Conservation (phyloP, 73 alveolate species). For the Durusdinium trenchii region DNA sequence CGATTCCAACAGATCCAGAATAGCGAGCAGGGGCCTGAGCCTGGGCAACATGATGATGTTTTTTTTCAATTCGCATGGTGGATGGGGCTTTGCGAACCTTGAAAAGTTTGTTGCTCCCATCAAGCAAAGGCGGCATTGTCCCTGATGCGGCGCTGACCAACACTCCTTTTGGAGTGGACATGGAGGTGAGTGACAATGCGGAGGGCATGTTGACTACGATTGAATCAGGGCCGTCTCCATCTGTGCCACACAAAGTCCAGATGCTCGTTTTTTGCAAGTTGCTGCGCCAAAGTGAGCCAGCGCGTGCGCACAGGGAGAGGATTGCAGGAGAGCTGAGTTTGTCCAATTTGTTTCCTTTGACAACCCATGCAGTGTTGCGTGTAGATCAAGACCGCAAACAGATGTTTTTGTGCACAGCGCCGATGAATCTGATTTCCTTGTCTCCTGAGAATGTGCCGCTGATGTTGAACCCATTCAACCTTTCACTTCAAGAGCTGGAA, state of each 20-base stretch:
- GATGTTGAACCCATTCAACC: background rate
- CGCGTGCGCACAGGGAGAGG: background rate
- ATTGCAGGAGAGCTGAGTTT: background rate
- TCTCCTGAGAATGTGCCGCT: background rate
- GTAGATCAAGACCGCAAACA: background rate
- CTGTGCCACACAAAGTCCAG: background rate
- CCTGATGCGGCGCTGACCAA: background rate
- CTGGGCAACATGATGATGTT: background rate
- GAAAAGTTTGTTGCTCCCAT: background rate
- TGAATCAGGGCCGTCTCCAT: background rate
- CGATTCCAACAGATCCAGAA: background rate
- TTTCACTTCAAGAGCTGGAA: background rate
- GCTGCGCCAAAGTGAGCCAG: background rate
- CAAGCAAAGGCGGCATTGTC: background rate
- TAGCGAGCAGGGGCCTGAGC: background rate
- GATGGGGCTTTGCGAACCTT: background rate
- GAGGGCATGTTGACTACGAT: background rate
- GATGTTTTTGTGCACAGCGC: background rate
- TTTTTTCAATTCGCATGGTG: background rate
- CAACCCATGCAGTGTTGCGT: background rate
- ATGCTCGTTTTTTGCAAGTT: background rate
- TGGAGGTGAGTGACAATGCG: background rate
- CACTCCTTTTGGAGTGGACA: too few species aligned
- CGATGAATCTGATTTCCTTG: background rate
- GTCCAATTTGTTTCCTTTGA: background rate